Evolutionary conservation across 495 filamentous ascomycete species (phyloP), one percentile per base, ranked within the genome.

Genomic region (Lophiostoma macrostomum): DNA sequence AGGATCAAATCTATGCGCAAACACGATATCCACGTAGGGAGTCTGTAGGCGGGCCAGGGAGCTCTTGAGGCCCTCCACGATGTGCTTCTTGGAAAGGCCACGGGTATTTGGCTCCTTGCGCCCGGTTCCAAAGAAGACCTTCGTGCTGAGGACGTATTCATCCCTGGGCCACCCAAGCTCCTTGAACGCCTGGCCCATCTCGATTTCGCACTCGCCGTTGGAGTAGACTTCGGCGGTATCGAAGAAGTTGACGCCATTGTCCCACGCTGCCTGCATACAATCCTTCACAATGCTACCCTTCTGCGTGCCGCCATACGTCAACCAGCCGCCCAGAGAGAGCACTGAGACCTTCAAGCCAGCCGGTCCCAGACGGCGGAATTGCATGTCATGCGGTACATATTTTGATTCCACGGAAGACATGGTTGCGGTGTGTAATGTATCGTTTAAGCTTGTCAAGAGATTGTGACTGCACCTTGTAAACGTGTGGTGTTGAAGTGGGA

Each of bases 121-220:
- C 14, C 71, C 63, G 4, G 71, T 74, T 20, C 71, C 71, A 46
- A 72, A 72, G 64, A 69, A 74, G 34, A 73, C 49, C 41, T 65
- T 65, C 3, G 73, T 75, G 4, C 60, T 64, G 7, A 75, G 60
- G 6, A 76, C 73, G 44, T 73, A 76, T 53, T 76, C 73, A 54
- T 76, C 73, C 25, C 73, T 58, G 11, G 73, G 73, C 73, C 70
- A 73, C 4, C 18, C 60, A 16, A 73, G 56, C 61, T 79, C 74
- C 62, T 77, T 77, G 63, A 84, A 73, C 8, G 76, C 75, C 52
- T 74, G 61, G 7, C 80, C 80, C 77, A 84, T 81, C 50, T 76
- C 76, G 31, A 73, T 64, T 64, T 83, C 80, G 16, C 71, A 79
- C 58, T 78, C 57, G 50, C 80, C 80, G n/a, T 66, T 67, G 36